phyloP scores from a whole-genome alignment of 169 alveolate species.

The Cryptosporidium parvum region DNA sequence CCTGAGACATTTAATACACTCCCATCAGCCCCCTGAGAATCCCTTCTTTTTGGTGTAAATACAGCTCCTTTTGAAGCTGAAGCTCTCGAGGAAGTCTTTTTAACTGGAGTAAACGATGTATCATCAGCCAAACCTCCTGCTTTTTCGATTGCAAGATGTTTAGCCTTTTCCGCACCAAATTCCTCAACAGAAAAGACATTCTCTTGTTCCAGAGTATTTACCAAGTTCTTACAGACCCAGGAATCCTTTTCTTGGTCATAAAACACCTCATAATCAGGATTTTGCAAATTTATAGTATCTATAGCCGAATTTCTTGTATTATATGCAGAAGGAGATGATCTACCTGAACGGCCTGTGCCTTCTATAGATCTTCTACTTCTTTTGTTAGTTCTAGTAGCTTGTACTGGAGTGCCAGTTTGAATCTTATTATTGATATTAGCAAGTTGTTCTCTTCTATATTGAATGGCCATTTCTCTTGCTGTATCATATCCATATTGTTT shows the following conservation, averaged over 20 bases:
- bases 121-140: slow-evolving; percentile 61
- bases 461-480: slow-evolving; percentile 74
- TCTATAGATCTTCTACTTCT: slow-evolving; percentile 44
- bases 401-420: slow-evolving; percentile 7
- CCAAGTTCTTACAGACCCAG: slow-evolving; percentile 43
- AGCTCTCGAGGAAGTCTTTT: slow-evolving; percentile 21
- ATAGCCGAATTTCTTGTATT: slow-evolving; percentile 56
- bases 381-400: slow-evolving; percentile 11
- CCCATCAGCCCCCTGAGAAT: not conserved
- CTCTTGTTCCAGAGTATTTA: slow-evolving; percentile 27
- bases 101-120: slow-evolving; percentile 42
- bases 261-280: slow-evolving; percentile 54
- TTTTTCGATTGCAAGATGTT: slow-evolving; percentile 54
- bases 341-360: not conserved
- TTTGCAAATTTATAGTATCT: slow-evolving; percentile 7
- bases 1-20: not conserved
- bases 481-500: slow-evolving; percentile 75
- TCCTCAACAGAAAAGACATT: slow-evolving; percentile 44
- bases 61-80: not conserved
- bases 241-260: slow-evolving; percentile 54
- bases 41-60: slow-evolving; percentile 37
- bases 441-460: slow-evolving; percentile 63
- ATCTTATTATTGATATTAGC: slow-evolving; percentile 6
- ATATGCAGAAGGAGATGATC: slow-evolving; percentile 44
- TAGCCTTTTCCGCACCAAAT: slow-evolving; percentile 55